Evolutionary conservation across 257 asterid genomes (phyloP), one percentile per base, ranked within the genome.

Genomic region (Coffea canephora): DNA sequence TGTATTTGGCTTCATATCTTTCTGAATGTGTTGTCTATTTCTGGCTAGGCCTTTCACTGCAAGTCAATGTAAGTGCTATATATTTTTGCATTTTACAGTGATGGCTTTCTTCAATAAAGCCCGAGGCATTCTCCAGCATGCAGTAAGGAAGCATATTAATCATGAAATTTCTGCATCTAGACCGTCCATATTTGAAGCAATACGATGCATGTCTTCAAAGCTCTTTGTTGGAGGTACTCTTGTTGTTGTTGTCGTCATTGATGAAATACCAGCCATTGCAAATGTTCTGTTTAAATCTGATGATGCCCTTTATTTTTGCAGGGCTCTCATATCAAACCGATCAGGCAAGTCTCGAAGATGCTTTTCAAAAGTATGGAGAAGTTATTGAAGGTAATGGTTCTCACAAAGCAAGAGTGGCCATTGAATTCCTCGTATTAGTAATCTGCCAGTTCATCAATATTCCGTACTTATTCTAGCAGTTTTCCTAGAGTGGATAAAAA

Each of bases 141-240:
- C 86, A 21, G 79, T 87, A 46, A 79, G 79, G 77, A 89, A 75
- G 66, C 89, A 84, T 69, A 71, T 92, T 77, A 85, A 43, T 75
- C 87, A 71, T 65, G 89, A 87, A 75, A 71, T 86, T 25, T 75
- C 94, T 8, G 82, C 83, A 59, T 88, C 97, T 61, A 84, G 55
- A 10, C 91, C 92, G 14, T 90, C 95, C 80, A 83, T 91, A 78
- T 86, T 89, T 66, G 97, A 93, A 82, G 88, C 88, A 3, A 82
- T 91, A 71, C 87, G 98, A 87, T 90, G 90, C 91, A 95, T 95
- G 98, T 91, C 99, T 52, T 87, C 97, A 61, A 95, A 89, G 84
- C 74, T 93, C 78, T 95, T 93, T 71, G 65, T 93, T 50, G 99
- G 99, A 93, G 99, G 99, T 83, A 57, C 67, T 68, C 45, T 72